phyloP scores from a whole-genome alignment of 108 stramenopile genomes.

The Skeletonema potamos region DNA sequence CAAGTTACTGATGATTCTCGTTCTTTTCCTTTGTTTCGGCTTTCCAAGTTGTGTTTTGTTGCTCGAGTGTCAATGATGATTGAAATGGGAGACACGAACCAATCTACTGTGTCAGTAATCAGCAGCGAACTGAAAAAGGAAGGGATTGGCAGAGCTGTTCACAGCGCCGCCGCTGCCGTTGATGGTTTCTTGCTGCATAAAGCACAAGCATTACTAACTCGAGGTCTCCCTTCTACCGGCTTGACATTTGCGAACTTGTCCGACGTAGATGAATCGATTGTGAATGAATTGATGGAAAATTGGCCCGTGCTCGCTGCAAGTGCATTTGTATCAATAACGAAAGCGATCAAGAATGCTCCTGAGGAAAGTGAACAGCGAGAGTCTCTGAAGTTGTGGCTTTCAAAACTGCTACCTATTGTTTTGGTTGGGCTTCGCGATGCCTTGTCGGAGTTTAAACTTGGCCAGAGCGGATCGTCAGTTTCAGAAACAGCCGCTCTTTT shows the following conservation, averaged over 20 bases:
- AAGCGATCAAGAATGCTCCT: constrained; percentile 16
- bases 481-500: constrained; percentile 11
- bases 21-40: constrained; percentile 31
- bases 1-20: constrained; percentile 34
- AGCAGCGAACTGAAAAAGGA: constrained; percentile 22
- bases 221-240: constrained; percentile 11
- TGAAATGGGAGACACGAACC: constrained; percentile 21
- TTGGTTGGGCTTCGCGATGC: constrained; percentile 46
- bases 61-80: constrained; percentile 43
- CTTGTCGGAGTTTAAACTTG: background rate
- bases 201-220: background rate
- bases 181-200: constrained; percentile 59
- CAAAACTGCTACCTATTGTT: constrained; percentile 46
- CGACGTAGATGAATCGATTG: constrained; percentile 37
- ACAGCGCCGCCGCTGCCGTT: constrained; percentile 66
- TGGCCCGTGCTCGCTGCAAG: constrained; percentile 50
- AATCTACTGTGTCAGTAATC: constrained; percentile 37
- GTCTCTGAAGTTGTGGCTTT: constrained; percentile 51
- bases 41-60: constrained; percentile 54
- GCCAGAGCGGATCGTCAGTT: background rate
- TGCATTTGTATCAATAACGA: constrained; percentile 40
- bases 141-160: constrained; percentile 45
- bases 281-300: constrained; percentile 24
- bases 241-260: constrained; percentile 36
- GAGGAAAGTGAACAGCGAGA: constrained; percentile 12